phyloP scores from a whole-genome alignment of 768 basidiomycete species.

The Podaxis sp. region DNA sequence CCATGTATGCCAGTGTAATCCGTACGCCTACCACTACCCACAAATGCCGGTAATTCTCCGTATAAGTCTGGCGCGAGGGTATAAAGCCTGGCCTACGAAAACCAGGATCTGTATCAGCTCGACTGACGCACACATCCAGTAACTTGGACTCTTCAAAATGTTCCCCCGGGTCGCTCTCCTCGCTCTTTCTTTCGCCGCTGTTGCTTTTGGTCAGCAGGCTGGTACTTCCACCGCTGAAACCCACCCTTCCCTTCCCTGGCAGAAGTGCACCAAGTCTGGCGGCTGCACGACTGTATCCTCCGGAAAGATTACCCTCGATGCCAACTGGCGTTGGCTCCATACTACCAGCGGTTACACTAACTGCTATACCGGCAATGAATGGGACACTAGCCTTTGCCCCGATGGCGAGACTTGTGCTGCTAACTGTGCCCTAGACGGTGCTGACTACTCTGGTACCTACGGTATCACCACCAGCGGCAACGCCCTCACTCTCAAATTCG shows the following conservation, averaged over 20 bases:
- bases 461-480: conserved; percentile 14
- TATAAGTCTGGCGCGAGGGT: not conserved
- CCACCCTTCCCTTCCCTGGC: conserved; percentile 14
- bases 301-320: conserved; percentile 10
- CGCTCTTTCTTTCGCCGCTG: conserved; percentile 8
- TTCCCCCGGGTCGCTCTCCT: conserved; percentile 10
- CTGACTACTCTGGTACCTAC: conserved; percentile 13
- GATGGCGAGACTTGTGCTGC: conserved; percentile 7
- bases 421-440: conserved; percentile 14
- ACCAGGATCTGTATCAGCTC: not conserved
- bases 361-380: conserved; percentile 15
- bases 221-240: conserved; percentile 13
- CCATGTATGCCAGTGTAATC: not conserved
- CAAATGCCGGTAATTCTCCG: conserved; percentile 3
- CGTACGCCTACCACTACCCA: not conserved
- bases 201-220: conserved; percentile 13
- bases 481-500: conserved; percentile 15
- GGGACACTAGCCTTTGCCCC: conserved; percentile 10
- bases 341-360: conserved; percentile 8
- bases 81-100: not conserved
- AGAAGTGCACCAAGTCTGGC: conserved; percentile 9
- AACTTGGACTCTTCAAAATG: not conserved
- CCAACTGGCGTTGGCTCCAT: conserved; percentile 17
- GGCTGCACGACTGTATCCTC: conserved; percentile 9
- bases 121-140: not conserved